Percentiles rank a stretch among this genome's conserved stretches.
phyloP scores from a whole-genome alignment of 352 stramenopile species.

The Phytophthora chlamydospora region DNA sequence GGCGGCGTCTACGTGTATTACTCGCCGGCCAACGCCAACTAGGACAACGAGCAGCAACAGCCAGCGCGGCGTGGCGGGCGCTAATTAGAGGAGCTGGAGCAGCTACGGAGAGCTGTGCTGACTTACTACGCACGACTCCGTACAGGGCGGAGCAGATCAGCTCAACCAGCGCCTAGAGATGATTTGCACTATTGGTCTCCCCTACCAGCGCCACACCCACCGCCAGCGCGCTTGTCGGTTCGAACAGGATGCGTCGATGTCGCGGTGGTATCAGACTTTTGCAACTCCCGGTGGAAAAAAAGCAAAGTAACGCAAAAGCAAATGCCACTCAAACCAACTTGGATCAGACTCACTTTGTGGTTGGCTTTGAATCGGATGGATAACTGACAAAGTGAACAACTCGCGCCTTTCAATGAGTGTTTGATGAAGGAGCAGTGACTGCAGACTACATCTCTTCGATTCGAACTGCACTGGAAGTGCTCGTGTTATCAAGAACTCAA shows the following conservation, averaged over 20 bases:
- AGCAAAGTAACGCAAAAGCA: slow-evolving; percentile 11
- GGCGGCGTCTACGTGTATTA: slow-evolving; percentile 70
- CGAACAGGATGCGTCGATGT: slow-evolving; percentile 3
- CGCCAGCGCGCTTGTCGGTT: slow-evolving; percentile 5
- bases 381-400: too few relatives aligned
- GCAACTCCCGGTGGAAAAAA: background rate
- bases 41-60: slow-evolving; percentile 2
- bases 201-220: background rate
- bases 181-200: background rate
- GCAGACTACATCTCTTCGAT: too few relatives aligned
- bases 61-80: background rate
- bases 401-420: too few relatives aligned
- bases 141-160: slow-evolving; percentile 4
- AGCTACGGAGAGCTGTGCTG: background rate
- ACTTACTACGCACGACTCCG: background rate
- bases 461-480: too few relatives aligned
- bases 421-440: too few relatives aligned
- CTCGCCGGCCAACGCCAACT: slow-evolving; percentile 32
- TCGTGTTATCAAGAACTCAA: too few relatives aligned
- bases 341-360: too few relatives aligned
- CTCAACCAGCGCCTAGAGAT: background rate
- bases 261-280: slow-evolving; percentile 5
- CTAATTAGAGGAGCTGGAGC: slow-evolving; percentile 12
- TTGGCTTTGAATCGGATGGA: too few relatives aligned
- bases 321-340: slow-evolving; percentile 10